Conservation (phyloP, 2,329 filamentous ascomycete genomes). For the Amesomyces nigricolor region DNA sequence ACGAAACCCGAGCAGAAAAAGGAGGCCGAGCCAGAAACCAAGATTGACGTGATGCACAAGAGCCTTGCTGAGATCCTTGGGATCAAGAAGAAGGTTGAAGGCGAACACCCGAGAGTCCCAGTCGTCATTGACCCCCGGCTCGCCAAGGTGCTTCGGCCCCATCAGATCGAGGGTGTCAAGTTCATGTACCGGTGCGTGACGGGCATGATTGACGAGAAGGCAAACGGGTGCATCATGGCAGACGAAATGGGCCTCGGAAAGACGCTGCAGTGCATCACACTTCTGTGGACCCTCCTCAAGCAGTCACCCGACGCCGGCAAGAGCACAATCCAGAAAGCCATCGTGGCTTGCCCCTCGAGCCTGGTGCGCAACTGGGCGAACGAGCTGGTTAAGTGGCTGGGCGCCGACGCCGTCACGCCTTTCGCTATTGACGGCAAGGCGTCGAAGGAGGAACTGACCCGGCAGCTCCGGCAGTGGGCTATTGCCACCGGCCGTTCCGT, state of each 20-base stretch:
- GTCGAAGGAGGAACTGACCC: conserved; percentile 84
- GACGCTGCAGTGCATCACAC: conserved; percentile 90
- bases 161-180: conserved; percentile 97
- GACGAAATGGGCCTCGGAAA: conserved; percentile 99
- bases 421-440: conserved; percentile 98
- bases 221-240: conserved; percentile 98
- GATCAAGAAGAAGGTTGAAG: conserved; percentile 82
- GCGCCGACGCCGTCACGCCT: conserved; percentile 80
- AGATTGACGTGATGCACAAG: conserved; percentile 84
- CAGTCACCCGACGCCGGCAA: conserved; percentile 95
- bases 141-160: conserved; percentile 83
- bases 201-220: conserved; percentile 88
- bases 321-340: conserved; percentile 87
- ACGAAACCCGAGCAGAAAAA: conserved; percentile 42
- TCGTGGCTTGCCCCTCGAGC: conserved; percentile 95
- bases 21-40: conserved; percentile 38
- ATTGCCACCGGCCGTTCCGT: conserved; percentile 85
- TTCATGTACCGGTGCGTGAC: conserved; percentile 95
- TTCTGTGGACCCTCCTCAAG: conserved; percentile 95
- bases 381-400: conserved; percentile 93
- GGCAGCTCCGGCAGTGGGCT: conserved; percentile 90
- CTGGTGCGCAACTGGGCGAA: conserved; percentile 98
- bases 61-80: conserved; percentile 92
- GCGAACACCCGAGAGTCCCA: conserved; percentile 79
- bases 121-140: conserved; percentile 92